Evolutionary conservation across 2,329 filamentous ascomycete species (phyloP).

Genomic region (Cryphonectria carpinicola): DNA sequence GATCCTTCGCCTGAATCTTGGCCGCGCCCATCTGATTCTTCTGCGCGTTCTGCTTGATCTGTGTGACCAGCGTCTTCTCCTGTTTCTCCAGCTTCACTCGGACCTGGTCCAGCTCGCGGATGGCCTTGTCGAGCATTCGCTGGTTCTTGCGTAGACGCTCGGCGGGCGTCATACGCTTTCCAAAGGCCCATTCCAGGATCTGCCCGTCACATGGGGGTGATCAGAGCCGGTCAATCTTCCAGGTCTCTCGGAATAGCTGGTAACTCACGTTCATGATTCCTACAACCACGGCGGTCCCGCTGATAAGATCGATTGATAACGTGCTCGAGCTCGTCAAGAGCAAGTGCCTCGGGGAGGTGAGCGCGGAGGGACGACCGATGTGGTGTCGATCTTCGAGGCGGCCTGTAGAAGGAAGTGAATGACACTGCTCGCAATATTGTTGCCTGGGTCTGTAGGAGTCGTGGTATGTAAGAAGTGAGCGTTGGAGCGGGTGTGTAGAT

Average conservation of each 20-base stretch:
- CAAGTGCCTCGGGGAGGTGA: background rate
- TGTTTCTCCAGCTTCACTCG: slow-evolving; percentile 96
- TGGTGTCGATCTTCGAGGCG: background rate
- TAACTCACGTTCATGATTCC: slow-evolving; percentile 58
- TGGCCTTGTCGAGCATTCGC: slow-evolving; percentile 94
- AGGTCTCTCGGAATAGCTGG: slow-evolving; percentile 8
- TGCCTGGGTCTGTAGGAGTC: background rate
- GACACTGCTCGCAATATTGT: background rate
- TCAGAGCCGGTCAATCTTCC: slow-evolving; percentile 28
- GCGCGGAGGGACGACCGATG: background rate
- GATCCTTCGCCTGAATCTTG: slow-evolving; percentile 97
- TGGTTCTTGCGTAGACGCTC: slow-evolving; percentile 93
- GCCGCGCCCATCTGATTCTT: slow-evolving; percentile 98
- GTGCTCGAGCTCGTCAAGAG: slow-evolving; percentile 12
- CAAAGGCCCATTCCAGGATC: slow-evolving; percentile 99
- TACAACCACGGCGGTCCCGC: slow-evolving; percentile 29
- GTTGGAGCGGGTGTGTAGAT: background rate
- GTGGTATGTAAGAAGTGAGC: background rate
- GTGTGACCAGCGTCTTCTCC: slow-evolving; percentile 92
- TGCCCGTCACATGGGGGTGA: slow-evolving; percentile 44
- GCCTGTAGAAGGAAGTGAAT: background rate
- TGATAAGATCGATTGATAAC: slow-evolving; percentile 21
- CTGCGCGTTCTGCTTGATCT: slow-evolving; percentile 98
- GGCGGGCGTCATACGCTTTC: slow-evolving; percentile 97
- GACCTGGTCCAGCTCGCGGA: slow-evolving; percentile 93